Evolutionary conservation across 2,329 filamentous ascomycete genomes (phyloP).

Genomic region (Talaromyces pinophilus): DNA sequence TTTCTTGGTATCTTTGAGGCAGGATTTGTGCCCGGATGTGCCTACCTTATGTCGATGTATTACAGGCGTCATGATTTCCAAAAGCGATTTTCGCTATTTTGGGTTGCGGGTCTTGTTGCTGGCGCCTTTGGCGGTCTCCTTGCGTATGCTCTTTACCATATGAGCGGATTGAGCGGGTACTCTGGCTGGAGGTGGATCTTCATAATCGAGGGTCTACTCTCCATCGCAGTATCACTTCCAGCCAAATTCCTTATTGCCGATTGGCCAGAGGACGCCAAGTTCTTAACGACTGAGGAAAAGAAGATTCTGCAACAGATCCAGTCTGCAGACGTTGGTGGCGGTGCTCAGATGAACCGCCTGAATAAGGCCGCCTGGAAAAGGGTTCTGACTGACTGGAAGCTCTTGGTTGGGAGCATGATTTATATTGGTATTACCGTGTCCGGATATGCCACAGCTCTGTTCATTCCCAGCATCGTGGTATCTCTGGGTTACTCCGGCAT

Average conservation of each 20-base stretch:
- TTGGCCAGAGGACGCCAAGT: conserved; percentile 35
- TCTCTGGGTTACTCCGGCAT: conserved; percentile 37
- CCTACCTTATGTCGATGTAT: conserved; percentile 34
- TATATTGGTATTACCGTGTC: conserved; percentile 41
- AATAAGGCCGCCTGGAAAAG: conserved; percentile 31
- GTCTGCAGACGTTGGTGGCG: conserved; percentile 29
- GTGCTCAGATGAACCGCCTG: conserved; percentile 34
- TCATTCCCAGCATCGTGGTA: conserved; percentile 40
- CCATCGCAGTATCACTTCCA: conserved; percentile 25
- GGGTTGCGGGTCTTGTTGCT: conserved; percentile 52
- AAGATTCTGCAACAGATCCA: conserved; percentile 30
- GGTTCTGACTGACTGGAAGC: conserved; percentile 38
- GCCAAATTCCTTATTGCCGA: conserved; percentile 33
- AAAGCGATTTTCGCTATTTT: conserved; percentile 48
- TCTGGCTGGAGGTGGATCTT: conserved; percentile 40
- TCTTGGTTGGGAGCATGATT: conserved; percentile 35
- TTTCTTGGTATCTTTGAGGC: conserved; percentile 38
- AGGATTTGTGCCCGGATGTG: conserved; percentile 42
- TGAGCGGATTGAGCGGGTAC: conserved; percentile 38
- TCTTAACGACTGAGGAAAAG: conserved; percentile 32
- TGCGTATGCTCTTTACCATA: conserved; percentile 32
- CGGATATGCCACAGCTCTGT: conserved; percentile 38
- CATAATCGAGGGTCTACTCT: conserved; percentile 34
- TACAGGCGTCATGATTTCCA: conserved; percentile 42
- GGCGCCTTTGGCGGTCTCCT: conserved; percentile 49